Base-by-base conservation (phyloP, 192 early-diverging fungal genomes). In the Chytriomyces hyalinus region DNA sequence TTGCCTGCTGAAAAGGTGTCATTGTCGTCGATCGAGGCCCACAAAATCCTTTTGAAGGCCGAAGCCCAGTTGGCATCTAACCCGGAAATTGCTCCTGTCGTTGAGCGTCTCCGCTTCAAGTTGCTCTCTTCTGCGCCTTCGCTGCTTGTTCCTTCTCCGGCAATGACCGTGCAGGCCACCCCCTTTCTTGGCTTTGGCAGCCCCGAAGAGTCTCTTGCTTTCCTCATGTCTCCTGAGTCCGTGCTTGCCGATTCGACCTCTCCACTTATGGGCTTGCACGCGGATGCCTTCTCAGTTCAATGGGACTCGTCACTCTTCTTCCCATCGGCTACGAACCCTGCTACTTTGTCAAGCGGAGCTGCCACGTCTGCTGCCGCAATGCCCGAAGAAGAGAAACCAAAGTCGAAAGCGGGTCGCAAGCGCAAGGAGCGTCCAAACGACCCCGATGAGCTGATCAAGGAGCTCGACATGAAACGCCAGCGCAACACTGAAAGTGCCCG, bases 401-500 rank as follows among this genome's bases (percentile, higher is more conserved):
- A 77, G 70, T 24, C 75, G 45, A 80, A 80, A 62, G 80, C 65
- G 4, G 82, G 81, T 62, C 81, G 84, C 59, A 85, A 85, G 78
- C 77, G 82, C 46, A 85, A 85, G 75, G 81, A 80, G 26, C 81
- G 81, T 47, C 75, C 84, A 6, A 75, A 70, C 15, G 80, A 81
- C 72, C 71, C 84, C 11, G 65, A 51, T 43, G 76, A 65, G 46
- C 45, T 85, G 70, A 48, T 81, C 4, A 73, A 80, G 3, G 85
- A 86, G 73, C 69, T 85, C 4, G 85, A 82, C 59, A 64, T 76
- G 63, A 86, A 86, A 76, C 80, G 85, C 36, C 82, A 86, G 68
- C 81, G 83, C 49, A 86, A 98, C 85, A 98, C 97, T 1, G 96
- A 97, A 79, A 94, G 96, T 10, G 97, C 97, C 0, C 93, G 97